Conservation (phyloP, 2,329 filamentous ascomycete species). For the Emergomyces africanus region DNA sequence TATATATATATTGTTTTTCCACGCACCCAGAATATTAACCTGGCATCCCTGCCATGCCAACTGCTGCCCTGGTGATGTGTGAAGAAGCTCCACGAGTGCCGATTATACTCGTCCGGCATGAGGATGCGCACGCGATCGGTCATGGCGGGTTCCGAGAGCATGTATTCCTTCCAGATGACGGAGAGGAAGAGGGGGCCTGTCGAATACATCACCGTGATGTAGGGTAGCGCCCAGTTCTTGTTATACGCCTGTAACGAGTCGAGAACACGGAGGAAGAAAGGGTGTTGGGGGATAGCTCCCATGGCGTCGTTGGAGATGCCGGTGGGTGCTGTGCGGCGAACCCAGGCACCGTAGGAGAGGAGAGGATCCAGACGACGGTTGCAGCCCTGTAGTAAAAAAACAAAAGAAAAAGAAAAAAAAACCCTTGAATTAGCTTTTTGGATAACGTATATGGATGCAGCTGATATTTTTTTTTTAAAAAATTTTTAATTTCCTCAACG, state of each 20-base stretch:
- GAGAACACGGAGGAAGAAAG: slow-evolving; percentile 60
- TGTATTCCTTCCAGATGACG: slow-evolving; percentile 64
- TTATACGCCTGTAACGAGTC: slow-evolving; percentile 55
- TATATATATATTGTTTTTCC: no score
- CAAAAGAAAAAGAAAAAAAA: no score
- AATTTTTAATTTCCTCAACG: not conserved
- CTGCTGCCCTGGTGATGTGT: slow-evolving; percentile 51
- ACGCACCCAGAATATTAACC: slow-evolving; percentile 51
- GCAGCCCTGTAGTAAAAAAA: slow-evolving; percentile 52
- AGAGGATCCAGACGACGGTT: slow-evolving; percentile 55
- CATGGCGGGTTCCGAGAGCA: slow-evolving; percentile 32
- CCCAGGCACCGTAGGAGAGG: slow-evolving; percentile 55
- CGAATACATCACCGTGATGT: slow-evolving; percentile 69
- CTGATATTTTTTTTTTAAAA: not conserved
- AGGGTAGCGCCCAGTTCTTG: slow-evolving; percentile 54
- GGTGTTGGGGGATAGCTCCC: slow-evolving; percentile 58
- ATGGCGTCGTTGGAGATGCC: slow-evolving; percentile 74
- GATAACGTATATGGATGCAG: not conserved
- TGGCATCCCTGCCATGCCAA: slow-evolving; percentile 53
- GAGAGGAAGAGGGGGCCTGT: slow-evolving; percentile 66
- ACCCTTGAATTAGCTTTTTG: not conserved
- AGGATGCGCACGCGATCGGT: slow-evolving; percentile 50
- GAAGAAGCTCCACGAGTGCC: slow-evolving; percentile 59
- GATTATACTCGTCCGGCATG: slow-evolving; percentile 58
- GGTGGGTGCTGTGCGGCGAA: slow-evolving; percentile 59